Base-by-base conservation (phyloP, 768 basidiomycete genomes). In the Imleria badia region DNA sequence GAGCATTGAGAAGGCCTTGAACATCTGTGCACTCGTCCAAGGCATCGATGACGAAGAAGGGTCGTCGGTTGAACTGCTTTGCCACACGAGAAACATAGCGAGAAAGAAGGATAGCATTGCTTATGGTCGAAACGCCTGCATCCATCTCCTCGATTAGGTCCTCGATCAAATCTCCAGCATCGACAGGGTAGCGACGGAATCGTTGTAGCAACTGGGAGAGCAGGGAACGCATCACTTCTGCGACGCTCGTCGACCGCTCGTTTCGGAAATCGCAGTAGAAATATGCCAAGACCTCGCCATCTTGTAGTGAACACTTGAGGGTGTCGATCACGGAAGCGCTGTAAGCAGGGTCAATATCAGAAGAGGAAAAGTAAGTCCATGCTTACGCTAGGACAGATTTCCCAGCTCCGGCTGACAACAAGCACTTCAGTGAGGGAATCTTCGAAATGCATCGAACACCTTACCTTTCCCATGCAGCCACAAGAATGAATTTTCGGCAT, bases 241-340 rank as follows among this genome's bases (percentile, higher is more conserved):
- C 15, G 2, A 51, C n/a, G n/a, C n/a, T n/a, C n/a, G n/a, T n/a
- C n/a, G n/a, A n/a, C n/a, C 39, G 20, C 19, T 54, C 26, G 44
- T 26, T 48, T 20, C 55, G 60, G 12, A 65, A 67, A 41, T 66
- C 52, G 5, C 63, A 66, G 6, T 67, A 66, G 17, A 66, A 62
- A 17, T 48, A 59, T 4, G n/a, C 26, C 12, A 65, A 20, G 1
- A 46, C 6, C 9, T 60, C 51, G 10, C 30, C 53, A 12, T 52
- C 52, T 1, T 35, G 14, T 6, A 48, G 29, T 1, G 30, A 19
- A 6, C 6, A 14, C 8, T 26, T 38, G 15, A 59, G 41, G 33
- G 20, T 12, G 0, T 60, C 46, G 19, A 66, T 64, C 15, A 64
- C 55, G 4, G 44, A 60, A 23, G 66, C 39, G 1, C 61, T 63